Conservation (phyloP, 2,329 filamentous ascomycete species). For the Fusarium sp. region DNA sequence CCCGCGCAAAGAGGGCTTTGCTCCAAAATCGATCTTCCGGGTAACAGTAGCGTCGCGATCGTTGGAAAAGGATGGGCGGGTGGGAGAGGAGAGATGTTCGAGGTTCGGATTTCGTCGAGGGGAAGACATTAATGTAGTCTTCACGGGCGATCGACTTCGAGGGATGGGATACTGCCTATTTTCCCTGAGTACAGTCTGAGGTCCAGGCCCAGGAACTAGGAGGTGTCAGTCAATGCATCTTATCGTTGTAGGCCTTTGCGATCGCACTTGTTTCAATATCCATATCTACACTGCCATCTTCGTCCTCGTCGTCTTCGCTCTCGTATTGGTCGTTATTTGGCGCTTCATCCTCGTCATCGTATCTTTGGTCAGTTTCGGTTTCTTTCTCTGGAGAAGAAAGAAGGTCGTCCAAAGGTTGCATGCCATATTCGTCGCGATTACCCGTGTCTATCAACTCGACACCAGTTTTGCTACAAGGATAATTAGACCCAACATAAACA, state of each 20-base stretch:
- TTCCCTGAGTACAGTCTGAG: constrained; percentile 61
- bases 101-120: constrained; percentile 69
- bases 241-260: background rate
- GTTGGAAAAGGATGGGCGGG: constrained; percentile 50
- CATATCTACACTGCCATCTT: constrained; percentile 58
- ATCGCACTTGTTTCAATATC: constrained; percentile 60
- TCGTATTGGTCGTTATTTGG: constrained; percentile 31
- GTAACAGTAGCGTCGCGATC: constrained; percentile 56
- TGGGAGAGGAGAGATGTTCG: constrained; percentile 62
- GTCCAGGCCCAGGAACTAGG: constrained; percentile 63
- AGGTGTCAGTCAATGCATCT: constrained; percentile 31
- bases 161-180: constrained; percentile 60
- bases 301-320: constrained; percentile 31
- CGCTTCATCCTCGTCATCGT: constrained; percentile 32
- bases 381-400: constrained; percentile 85
- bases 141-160: constrained; percentile 67
- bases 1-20: constrained; percentile 10
- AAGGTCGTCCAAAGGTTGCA: constrained; percentile 86
- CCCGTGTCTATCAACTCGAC: constrained; percentile 81
- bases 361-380: constrained; percentile 18
- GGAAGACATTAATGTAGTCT: constrained; percentile 68
- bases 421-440: constrained; percentile 87
- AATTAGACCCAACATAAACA: constrained; percentile 5
- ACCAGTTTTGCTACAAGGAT: constrained; percentile 79
- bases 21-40: constrained; percentile 63